phyloP scores from a whole-genome alignment of 1,139 yeast species.

The Maudiozyma humilis region DNA sequence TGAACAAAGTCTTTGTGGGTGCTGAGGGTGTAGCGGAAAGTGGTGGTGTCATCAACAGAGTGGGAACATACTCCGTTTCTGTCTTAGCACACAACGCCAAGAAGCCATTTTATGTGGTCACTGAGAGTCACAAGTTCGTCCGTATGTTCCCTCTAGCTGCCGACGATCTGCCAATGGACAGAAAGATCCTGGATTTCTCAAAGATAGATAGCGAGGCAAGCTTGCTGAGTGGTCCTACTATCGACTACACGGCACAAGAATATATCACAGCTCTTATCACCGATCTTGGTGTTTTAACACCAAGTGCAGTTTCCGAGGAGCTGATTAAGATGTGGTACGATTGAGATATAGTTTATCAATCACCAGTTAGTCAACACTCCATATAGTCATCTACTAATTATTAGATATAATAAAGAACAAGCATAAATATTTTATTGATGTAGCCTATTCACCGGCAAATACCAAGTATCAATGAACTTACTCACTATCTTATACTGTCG shows the following conservation, averaged over 20 bases:
- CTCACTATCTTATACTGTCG: too few species aligned
- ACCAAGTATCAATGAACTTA: too few species aligned
- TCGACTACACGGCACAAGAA: constrained; percentile 94
- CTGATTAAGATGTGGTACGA: constrained; percentile 97
- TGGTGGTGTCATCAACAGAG: constrained; percentile 94
- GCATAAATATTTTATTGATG: too few species aligned
- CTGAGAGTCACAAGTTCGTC: constrained; percentile 93
- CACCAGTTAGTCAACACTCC: too few species aligned
- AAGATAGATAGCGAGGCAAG: constrained; percentile 33
- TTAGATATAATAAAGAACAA: too few species aligned
- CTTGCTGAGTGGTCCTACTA: constrained; percentile 39
- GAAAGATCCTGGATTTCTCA: constrained; percentile 37
- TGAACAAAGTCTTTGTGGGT: constrained; percentile 90
- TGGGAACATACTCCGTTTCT: constrained; percentile 93
- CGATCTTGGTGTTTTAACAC: constrained; percentile 92
- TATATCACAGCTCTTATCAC: constrained; percentile 92
- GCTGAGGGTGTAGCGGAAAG: constrained; percentile 99
- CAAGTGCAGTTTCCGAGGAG: constrained; percentile 96
- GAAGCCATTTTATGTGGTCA: constrained; percentile 89
- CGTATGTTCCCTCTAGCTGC: constrained; percentile 92
- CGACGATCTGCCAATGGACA: constrained; percentile 72
- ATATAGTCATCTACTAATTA: too few species aligned
- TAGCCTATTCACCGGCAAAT: too few species aligned
- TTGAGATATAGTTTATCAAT: too few species aligned
- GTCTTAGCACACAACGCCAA: constrained; percentile 84